A percentile compares a stretch with the other conserved stretches of the same genome.
These are phyloP conservation scores for Diaporthe australafricana DNA, from an alignment of 2,329 filamentous ascomycete genomes.

Conservation along the genomic window DNA sequence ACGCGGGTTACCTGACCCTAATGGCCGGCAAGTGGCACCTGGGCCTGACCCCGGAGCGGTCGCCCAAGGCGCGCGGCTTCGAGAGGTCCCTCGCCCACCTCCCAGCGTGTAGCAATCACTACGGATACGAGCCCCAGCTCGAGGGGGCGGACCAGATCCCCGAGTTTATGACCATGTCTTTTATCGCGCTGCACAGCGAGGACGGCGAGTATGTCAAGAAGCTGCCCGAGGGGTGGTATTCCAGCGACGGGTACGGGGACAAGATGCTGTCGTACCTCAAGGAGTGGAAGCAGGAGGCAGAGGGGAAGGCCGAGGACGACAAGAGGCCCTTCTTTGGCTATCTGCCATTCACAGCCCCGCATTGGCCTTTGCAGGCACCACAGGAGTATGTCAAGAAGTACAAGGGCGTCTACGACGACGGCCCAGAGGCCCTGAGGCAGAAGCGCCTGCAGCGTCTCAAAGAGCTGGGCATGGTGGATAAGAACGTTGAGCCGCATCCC, in stretches of 20 bases:
- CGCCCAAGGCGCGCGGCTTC: constrained; percentile 68
- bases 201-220: constrained; percentile 53
- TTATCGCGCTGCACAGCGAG: constrained; percentile 52
- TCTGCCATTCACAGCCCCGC: constrained; percentile 70
- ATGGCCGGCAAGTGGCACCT: constrained; percentile 49
- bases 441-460: constrained; percentile 66
- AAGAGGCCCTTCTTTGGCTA: constrained; percentile 68
- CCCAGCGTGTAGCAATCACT: constrained; percentile 70
- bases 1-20: constrained; percentile 47
- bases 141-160: constrained; percentile 52
- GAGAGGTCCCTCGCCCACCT: constrained; percentile 69
- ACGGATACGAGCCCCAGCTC: constrained; percentile 59
- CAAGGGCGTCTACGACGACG: constrained; percentile 69
- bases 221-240: constrained; percentile 64
- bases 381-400: constrained; percentile 67
- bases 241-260: constrained; percentile 63
- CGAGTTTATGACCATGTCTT: constrained; percentile 52
- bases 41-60: constrained; percentile 67
- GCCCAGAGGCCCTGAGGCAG: constrained; percentile 66
- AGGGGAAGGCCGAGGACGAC: constrained; percentile 31
- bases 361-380: constrained; percentile 73
- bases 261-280: constrained; percentile 64
- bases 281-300: constrained; percentile 54
- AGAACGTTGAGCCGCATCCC: constrained; percentile 62
- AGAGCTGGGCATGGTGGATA: constrained; percentile 65